phyloP scores from a whole-genome alignment of 106 monocot species.

The Allium cepa region DNA sequence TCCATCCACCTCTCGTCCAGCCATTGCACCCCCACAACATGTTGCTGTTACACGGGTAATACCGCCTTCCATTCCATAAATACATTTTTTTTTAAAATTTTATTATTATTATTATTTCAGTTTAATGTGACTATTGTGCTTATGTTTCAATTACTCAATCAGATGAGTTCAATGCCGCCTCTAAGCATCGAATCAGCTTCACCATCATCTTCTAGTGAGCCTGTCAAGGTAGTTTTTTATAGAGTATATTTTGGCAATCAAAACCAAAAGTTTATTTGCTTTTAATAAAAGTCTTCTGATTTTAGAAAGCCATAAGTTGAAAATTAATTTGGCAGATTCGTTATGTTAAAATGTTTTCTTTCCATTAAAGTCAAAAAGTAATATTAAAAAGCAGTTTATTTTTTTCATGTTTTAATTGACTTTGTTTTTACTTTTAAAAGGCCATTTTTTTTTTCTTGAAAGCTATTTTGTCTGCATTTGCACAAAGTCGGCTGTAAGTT shows the following conservation, averaged over 20 bases:
- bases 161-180: constrained; percentile 11
- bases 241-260: too few species aligned
- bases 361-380: too few species aligned
- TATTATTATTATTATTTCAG: neutral
- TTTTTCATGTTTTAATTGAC: too few species aligned
- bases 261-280: too few species aligned
- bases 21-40: constrained; percentile 9
- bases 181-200: constrained; percentile 1
- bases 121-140: neutral
- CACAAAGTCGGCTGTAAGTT: neutral
- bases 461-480: too few species aligned
- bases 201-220: constrained; percentile 1
- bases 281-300: too few species aligned
- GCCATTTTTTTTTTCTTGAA: too few species aligned
- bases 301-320: too few species aligned
- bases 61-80: neutral
- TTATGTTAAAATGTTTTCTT: too few species aligned
- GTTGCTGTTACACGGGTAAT: constrained; percentile 10
- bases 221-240: constrained; percentile 1
- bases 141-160: neutral
- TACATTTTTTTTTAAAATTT: neutral
- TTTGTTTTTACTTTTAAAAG: too few species aligned
- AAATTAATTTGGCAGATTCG: too few species aligned
- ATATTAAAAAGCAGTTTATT: too few species aligned
- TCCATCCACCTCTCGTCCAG: constrained; percentile 1